Base-by-base conservation (phyloP, 2,329 filamentous ascomycete genomes). In the Aschersonia sp. region DNA sequence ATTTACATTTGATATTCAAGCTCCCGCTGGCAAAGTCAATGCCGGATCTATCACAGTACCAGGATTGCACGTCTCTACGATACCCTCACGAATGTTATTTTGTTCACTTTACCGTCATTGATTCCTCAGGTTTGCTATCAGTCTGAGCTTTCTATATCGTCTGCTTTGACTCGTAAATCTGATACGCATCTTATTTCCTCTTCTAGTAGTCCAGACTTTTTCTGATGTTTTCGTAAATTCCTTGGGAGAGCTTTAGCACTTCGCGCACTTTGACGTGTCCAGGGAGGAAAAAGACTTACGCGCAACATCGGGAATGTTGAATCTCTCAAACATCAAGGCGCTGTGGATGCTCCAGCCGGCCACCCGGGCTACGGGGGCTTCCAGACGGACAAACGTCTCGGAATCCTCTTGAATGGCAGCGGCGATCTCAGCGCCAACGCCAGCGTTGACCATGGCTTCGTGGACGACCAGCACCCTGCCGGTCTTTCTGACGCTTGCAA, bases 321-420 rank as follows among this genome's bases (percentile, higher is more conserved):
- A 86, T 59, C 74, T 79, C 64, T 96, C 89, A 64, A 79, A 96
- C 37, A 83, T 63, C 58, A 96, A 64, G 0, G 87, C 84, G 33
- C 81, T 82, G 61, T 90, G 89, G 46, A 85, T 88, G 60, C 83
- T 87, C 85, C 86, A 94, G n/a, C 89, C 88, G 4, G 86, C 85
- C 5, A 96, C 82, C 45, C 89, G 76, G 54, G 81, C 78, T 6
- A 96, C 85, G 0, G 89, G 89, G 5, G 89, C 88, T 59, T 95
- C 88, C 31, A 96, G 67, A 4, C 82, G 74, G 52, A 92, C 62
- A 60, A 96, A 96, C 0, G 87, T 90, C 31, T 75, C 70, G 0
- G 67, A 61, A 48, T 84, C 80, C 55, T 92, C 87, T 62, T 95
- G 88, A 46, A 96, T 85, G 1, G 85, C 85, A 0, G 88, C 87